Percentiles rank a stretch among this genome's conserved stretches.
Conservation (phyloP, 164 flowering plant species). For the Nelumbo lutea region DNA sequence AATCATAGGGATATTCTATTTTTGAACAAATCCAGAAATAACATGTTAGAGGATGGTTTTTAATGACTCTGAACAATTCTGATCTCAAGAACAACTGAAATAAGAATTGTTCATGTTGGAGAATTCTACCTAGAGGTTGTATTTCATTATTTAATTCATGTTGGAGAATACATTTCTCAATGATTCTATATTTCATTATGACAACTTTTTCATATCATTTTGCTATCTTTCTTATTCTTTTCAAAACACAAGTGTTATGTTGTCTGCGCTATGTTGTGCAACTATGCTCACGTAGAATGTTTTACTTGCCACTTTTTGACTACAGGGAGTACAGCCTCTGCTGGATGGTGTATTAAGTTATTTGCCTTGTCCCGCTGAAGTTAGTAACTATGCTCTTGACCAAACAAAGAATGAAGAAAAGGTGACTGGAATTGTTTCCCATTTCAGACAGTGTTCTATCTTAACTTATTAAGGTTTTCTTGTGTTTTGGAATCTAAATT, state of each 20-base stretch:
- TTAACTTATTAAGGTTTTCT: neutral
- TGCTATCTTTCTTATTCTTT: neutral
- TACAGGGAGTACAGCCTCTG: conserved; percentile 95
- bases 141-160: too few relatives aligned
- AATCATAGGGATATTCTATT: too few relatives aligned
- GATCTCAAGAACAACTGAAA: too few relatives aligned
- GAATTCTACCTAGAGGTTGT: too few relatives aligned
- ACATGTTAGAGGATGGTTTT: too few relatives aligned
- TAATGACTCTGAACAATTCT: too few relatives aligned
- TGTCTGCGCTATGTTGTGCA: neutral
- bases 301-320: conserved; percentile 7
- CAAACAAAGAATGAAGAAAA: conserved; percentile 88
- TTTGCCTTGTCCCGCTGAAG: conserved; percentile 92
- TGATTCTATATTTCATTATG: too few relatives aligned
- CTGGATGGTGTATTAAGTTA: conserved; percentile 89
- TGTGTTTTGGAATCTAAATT: neutral
- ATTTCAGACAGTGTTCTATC: neutral
- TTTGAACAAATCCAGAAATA: too few relatives aligned
- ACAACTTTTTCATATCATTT: neutral
- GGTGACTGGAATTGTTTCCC: conserved; percentile 31
- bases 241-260: neutral
- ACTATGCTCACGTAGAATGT: neutral
- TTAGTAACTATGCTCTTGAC: conserved; percentile 87
- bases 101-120: too few relatives aligned
- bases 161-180: too few relatives aligned